Conservation (phyloP, 495 filamentous ascomycete species). For the Lentithecium fluviatile region DNA sequence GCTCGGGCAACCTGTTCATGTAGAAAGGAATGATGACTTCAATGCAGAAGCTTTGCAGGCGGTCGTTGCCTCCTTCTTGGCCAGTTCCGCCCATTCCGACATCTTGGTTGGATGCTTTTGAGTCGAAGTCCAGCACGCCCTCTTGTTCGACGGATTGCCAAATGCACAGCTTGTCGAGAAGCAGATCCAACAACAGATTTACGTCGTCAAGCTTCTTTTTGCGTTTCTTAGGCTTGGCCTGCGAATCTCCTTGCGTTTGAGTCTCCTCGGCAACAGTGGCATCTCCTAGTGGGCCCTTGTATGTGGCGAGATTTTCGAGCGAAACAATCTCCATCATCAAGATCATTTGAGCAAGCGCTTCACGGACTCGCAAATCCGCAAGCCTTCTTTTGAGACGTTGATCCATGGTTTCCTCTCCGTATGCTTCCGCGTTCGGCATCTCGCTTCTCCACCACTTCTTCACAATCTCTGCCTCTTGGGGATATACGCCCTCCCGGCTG, state of each 20-base stretch:
- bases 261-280: slow-evolving; percentile 31
- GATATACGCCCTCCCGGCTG: slow-evolving; percentile 74
- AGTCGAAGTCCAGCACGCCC: slow-evolving; percentile 43
- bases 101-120: slow-evolving; percentile 7
- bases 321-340: slow-evolving; percentile 84
- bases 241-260: slow-evolving; percentile 27
- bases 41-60: slow-evolving; percentile 76
- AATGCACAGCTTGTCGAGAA: slow-evolving; percentile 88
- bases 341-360: slow-evolving; percentile 89
- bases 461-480: slow-evolving; percentile 71
- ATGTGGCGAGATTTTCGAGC: slow-evolving; percentile 49
- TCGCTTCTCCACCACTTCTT: slow-evolving; percentile 68
- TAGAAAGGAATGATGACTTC: slow-evolving; percentile 96
- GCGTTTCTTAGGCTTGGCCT: slow-evolving; percentile 40
- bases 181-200: slow-evolving; percentile 69
- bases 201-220: slow-evolving; percentile 58
- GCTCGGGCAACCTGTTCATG: slow-evolving; percentile 74
- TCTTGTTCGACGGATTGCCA: slow-evolving; percentile 79
- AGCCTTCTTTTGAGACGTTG: slow-evolving; percentile 58
- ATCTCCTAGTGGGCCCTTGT: slow-evolving; percentile 45
- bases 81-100: slow-evolving; percentile 31
- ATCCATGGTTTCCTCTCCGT: slow-evolving; percentile 41
- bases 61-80: slow-evolving; percentile 45
- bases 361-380: slow-evolving; percentile 59
- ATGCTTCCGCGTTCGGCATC: slow-evolving; percentile 40